Percentiles rank a stretch among this genome's conserved stretches.
These are phyloP conservation scores for Brassica nigra DNA, from an alignment of 345 rosid species.

Conservation along the genomic window DNA sequence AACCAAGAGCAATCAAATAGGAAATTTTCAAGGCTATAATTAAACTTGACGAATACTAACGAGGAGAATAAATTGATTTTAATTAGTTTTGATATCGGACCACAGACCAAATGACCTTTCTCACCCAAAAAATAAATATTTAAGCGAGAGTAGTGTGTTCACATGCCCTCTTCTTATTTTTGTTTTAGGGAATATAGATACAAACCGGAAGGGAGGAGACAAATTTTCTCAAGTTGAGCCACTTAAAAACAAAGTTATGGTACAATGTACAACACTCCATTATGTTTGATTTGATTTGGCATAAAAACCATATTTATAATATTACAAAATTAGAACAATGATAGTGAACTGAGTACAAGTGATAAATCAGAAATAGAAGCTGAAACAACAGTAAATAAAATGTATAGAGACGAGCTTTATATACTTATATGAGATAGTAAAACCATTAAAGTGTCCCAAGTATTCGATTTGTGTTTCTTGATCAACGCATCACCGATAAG, in stretches of 20 bases:
- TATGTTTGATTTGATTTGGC: constrained; percentile 41
- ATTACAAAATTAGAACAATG: constrained; percentile 21
- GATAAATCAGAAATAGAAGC: constrained; percentile 24
- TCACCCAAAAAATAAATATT: background rate
- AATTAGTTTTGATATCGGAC: background rate
- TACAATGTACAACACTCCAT: constrained; percentile 41
- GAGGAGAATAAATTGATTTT: background rate
- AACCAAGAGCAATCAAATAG: background rate
- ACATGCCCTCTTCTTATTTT: constrained; percentile 17
- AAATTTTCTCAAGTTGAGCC: constrained; percentile 34
- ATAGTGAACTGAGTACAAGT: background rate
- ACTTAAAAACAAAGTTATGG: constrained; percentile 27
- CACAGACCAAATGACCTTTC: background rate
- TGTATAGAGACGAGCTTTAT: constrained; percentile 2
- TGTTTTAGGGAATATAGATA: background rate
- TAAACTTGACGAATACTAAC: background rate
- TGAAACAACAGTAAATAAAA: background rate
- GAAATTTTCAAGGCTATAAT: background rate
- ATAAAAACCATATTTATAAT: constrained; percentile 24
- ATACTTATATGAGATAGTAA: background rate
- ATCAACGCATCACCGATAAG: background rate
- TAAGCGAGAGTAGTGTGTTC: constrained; percentile 1
- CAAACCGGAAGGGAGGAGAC: constrained; percentile 17
- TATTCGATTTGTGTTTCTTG: background rate
- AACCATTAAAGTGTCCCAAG: background rate